These are phyloP conservation scores for Candolleomyces eurysporus DNA, from an alignment of 768 basidiomycete species.

Conservation along the genomic window DNA sequence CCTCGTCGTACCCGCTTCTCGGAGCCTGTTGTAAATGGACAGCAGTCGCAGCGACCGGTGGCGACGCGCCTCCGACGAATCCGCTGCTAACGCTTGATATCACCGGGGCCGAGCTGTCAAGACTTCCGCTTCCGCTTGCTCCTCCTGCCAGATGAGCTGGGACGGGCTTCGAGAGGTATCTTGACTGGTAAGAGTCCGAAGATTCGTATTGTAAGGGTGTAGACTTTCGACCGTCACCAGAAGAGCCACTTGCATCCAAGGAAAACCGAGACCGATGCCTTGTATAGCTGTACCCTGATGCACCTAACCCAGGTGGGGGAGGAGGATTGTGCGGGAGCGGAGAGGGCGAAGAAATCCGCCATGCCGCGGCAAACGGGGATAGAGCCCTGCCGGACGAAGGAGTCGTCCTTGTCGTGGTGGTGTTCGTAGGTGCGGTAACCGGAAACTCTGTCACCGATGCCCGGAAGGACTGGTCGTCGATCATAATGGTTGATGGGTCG, in stretches of 20 bases:
- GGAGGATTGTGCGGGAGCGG: background rate
- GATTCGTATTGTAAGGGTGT: too few relatives aligned
- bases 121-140: background rate
- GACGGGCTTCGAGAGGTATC: background rate
- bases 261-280: background rate
- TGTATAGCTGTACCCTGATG: background rate
- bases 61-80: background rate
- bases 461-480: slow-evolving; percentile 1
- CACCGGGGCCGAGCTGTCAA: background rate
- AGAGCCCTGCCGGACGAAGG: slow-evolving; percentile 2
- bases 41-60: background rate
- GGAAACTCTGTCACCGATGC: slow-evolving; percentile 2
- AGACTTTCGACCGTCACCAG: background rate
- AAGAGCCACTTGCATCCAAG: background rate
- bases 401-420: slow-evolving; percentile 1
- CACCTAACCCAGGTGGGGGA: background rate
- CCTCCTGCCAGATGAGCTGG: background rate
- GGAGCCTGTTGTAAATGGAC: background rate
- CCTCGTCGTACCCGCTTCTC: background rate
- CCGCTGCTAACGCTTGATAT: background rate
- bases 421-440: slow-evolving; percentile 9
- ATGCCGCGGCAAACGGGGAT: background rate
- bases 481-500: slow-evolving; percentile 13
- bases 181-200: background rate
- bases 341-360: slow-evolving; percentile 6